A percentile compares a stretch with the other conserved stretches of the same genome.
Conservation (phyloP, 2,329 filamentous ascomycete genomes). For the Fusarium sp. region DNA sequence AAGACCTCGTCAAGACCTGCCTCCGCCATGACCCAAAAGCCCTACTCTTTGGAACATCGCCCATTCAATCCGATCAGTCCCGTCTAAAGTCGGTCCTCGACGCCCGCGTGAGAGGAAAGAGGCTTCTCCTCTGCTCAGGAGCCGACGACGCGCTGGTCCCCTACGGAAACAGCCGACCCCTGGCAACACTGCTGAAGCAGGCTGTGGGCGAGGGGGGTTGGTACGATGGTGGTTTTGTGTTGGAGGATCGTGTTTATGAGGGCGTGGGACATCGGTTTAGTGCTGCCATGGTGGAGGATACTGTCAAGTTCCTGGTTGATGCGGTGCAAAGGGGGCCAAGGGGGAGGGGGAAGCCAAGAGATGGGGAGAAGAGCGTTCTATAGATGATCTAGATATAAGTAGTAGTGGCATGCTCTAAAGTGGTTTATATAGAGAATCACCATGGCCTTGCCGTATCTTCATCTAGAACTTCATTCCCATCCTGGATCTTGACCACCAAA, state of each 20-base stretch:
- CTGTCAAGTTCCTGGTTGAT: constrained; percentile 71
- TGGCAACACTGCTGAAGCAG: constrained; percentile 71
- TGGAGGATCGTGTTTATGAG: constrained; percentile 76
- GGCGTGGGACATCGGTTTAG: constrained; percentile 78
- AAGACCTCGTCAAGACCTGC: constrained; percentile 72
- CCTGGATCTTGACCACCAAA: constrained; percentile 49
- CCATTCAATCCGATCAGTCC: constrained; percentile 56
- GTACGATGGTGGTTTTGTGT: constrained; percentile 67
- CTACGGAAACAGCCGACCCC: constrained; percentile 68
- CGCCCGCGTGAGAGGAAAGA: constrained; percentile 68
- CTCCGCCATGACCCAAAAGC: constrained; percentile 79
- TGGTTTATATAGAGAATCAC: constrained; percentile 33
- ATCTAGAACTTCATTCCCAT: constrained; percentile 55
- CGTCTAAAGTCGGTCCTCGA: constrained; percentile 61
- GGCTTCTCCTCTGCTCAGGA: constrained; percentile 73
- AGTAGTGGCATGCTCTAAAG: neutral
- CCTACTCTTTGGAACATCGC: constrained; percentile 71
- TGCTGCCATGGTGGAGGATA: constrained; percentile 73
- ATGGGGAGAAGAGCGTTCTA: constrained; percentile 45
- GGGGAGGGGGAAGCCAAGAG: constrained; percentile 42
- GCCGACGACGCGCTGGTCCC: constrained; percentile 79
- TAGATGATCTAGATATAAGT: constrained; percentile 24
- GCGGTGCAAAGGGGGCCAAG: constrained; percentile 52
- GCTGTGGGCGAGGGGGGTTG: constrained; percentile 58
- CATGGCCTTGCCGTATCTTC: constrained; percentile 55